Conservation (phyloP, 2,329 filamentous ascomycete species). For the Aspergillus viridinutans region DNA sequence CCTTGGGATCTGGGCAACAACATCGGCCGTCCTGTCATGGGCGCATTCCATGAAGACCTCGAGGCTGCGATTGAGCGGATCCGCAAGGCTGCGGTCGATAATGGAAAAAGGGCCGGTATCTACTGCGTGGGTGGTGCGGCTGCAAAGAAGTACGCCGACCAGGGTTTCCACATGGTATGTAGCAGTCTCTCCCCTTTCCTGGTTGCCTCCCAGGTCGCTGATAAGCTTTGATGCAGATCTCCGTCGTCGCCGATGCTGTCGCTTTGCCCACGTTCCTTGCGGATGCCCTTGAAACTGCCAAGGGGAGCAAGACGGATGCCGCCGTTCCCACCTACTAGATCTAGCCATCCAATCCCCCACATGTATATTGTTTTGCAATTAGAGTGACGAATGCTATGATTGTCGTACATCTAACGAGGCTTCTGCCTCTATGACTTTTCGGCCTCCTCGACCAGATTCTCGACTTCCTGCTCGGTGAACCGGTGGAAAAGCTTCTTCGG, state of each 20-base stretch:
- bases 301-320: conserved; percentile 18
- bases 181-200: not conserved
- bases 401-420: not conserved
- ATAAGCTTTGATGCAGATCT: conserved; percentile 26
- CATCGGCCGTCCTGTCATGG: conserved; percentile 51
- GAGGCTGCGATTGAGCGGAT: conserved; percentile 50
- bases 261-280: conserved; percentile 42
- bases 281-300: conserved; percentile 30
- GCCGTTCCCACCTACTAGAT: conserved; percentile 8
- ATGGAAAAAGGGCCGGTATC: conserved; percentile 53
- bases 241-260: conserved; percentile 43
- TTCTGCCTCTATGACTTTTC: conserved; percentile 16
- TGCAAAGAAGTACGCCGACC: conserved; percentile 49
- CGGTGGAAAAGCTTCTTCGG: conserved; percentile 60
- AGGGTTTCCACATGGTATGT: conserved; percentile 53
- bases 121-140: conserved; percentile 52
- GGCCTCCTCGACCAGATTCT: conserved; percentile 50
- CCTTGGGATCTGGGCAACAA: conserved; percentile 57
- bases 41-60: conserved; percentile 48
- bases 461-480: conserved; percentile 55
- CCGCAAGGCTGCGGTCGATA: conserved; percentile 48
- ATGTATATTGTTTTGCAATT: not conserved
- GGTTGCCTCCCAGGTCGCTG: not conserved
- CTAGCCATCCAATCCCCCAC: not conserved
- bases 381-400: not conserved